phyloP scores from a whole-genome alignment of 768 basidiomycete species.

The Boletus sensibilis region DNA sequence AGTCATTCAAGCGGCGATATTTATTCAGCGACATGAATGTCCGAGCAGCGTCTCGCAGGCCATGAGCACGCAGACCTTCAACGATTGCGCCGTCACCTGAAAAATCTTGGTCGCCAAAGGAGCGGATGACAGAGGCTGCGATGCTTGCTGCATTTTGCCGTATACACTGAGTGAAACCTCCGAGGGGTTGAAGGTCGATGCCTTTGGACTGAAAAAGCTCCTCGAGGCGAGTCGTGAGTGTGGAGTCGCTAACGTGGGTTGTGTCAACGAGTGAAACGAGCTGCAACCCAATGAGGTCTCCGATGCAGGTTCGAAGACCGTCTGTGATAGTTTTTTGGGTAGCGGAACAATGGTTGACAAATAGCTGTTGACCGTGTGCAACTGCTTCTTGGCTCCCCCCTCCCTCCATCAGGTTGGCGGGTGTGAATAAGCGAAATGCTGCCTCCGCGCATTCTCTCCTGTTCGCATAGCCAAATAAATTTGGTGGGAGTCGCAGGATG shows the following conservation, averaged over 20 bases:
- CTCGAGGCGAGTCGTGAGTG: constrained; percentile 33
- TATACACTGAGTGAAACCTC: constrained; percentile 38
- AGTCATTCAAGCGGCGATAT: constrained; percentile 49
- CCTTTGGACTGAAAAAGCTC: constrained; percentile 36
- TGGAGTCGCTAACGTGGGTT: constrained; percentile 16
- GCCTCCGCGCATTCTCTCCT: constrained; percentile 64
- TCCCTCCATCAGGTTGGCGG: constrained; percentile 57
- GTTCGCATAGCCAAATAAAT: constrained; percentile 72
- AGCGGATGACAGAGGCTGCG: constrained; percentile 55
- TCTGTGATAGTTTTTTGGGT: constrained; percentile 47
- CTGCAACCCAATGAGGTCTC: constrained; percentile 65
- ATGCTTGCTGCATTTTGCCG: constrained; percentile 54
- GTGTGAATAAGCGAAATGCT: constrained; percentile 65
- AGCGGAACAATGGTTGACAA: constrained; percentile 61
- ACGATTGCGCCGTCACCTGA: constrained; percentile 50
- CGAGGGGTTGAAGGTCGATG: constrained; percentile 29
- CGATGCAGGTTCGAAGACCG: constrained; percentile 62
- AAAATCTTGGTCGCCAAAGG: constrained; percentile 68
- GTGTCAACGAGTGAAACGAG: constrained; percentile 49
- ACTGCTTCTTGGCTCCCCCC: constrained; percentile 29
- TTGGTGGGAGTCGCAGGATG: constrained; percentile 61
- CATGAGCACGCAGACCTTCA: constrained; percentile 39
- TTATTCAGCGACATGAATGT: constrained; percentile 52
- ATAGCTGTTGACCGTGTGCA: constrained; percentile 44
- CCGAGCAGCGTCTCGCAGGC: constrained; percentile 36